These are phyloP conservation scores for Aspergillus calidoustus DNA, from an alignment of 2,329 filamentous ascomycete genomes.

Conservation along the genomic window DNA sequence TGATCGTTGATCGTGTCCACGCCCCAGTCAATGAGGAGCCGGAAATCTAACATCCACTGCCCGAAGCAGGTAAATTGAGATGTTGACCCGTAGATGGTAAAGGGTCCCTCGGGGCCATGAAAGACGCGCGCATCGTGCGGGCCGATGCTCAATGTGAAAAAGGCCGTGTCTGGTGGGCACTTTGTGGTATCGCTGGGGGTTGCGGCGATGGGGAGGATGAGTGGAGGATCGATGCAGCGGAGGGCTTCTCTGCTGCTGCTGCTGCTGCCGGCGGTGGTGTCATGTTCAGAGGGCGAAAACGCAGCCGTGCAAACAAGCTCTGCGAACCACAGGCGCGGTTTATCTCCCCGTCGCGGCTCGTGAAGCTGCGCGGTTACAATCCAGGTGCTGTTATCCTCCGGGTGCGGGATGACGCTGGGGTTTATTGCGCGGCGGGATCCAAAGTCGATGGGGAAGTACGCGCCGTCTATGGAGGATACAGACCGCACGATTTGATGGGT, in stretches of 20 bases:
- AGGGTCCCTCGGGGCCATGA: constrained; percentile 56
- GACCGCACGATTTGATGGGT: constrained; percentile 50
- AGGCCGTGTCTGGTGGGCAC: constrained; percentile 49
- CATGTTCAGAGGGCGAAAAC: constrained; percentile 37
- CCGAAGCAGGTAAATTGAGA: constrained; percentile 61
- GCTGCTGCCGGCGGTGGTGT: neutral
- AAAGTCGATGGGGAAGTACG: constrained; percentile 58
- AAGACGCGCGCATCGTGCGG: constrained; percentile 65
- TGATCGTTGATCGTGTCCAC: constrained; percentile 29
- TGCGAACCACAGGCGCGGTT: constrained; percentile 38
- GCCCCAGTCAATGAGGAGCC: constrained; percentile 53
- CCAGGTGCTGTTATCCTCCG: constrained; percentile 52
- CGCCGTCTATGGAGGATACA: constrained; percentile 49
- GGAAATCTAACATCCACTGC: constrained; percentile 61
- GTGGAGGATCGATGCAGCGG: constrained; percentile 48
- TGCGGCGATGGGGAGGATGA: constrained; percentile 52
- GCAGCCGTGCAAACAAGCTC: constrained; percentile 58
- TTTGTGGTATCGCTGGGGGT: constrained; percentile 49
- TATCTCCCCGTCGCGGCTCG: constrained; percentile 28
- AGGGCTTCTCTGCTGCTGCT: constrained; percentile 34
- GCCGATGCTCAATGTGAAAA: constrained; percentile 53
- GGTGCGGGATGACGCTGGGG: constrained; percentile 64
- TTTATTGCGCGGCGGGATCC: constrained; percentile 51
- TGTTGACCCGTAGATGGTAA: constrained; percentile 61
- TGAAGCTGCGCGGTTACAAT: constrained; percentile 57